Base-by-base conservation (phyloP, 2,329 filamentous ascomycete species). In the Trichoderma cornu-damae region DNA sequence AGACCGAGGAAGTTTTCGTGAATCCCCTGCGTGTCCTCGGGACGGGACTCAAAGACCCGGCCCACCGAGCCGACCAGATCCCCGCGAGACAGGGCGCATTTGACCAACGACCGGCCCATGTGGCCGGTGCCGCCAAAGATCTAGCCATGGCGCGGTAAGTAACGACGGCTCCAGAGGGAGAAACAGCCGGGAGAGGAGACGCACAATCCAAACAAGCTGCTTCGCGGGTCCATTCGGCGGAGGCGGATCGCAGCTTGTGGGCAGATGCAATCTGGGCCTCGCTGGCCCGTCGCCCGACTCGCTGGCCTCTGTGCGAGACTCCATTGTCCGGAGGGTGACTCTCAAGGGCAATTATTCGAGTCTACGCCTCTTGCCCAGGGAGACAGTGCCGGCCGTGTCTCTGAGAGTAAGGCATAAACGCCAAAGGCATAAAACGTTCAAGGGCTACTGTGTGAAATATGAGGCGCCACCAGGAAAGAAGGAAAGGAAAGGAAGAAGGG, bases 81-180 rank as follows among this genome's bases (percentile, higher is more conserved):
- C 64, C 88, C 87, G 65, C 90, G 88, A 14, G 83, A 79, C 20
- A 97, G 79, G 14, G 89, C 90, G 55, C 83, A 85, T 67, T 94
- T 93, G 59, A 93, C 89, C 18, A 97, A 83, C 6, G 89, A 95
- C 52, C 90, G 87, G 59, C 94, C 94, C 80, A 97, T 96, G 67
- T 99, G 94, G 57, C 94, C 94, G n/a, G 92, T 96, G 48, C 90
- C 92, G 48, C 94, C 94, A 72, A 96, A 99, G 55, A 97, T 79
- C 90, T 91, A 60, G 38, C 44, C 34, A 24, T n/a, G 20, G 34
- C 14, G 28, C 53, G 30, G 20, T 12, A 34, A 51, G 56, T 49
- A 38, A 42, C 30, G 42, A n/a, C 11, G 12, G 32, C 32, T n/a
- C 32, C 32, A 35, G 14, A 35, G 9, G 14, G 34, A 14, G 55